Evolutionary conservation across 176 grass and related monocot species (phyloP).

Genomic region (Alopecurus myosuroides): DNA sequence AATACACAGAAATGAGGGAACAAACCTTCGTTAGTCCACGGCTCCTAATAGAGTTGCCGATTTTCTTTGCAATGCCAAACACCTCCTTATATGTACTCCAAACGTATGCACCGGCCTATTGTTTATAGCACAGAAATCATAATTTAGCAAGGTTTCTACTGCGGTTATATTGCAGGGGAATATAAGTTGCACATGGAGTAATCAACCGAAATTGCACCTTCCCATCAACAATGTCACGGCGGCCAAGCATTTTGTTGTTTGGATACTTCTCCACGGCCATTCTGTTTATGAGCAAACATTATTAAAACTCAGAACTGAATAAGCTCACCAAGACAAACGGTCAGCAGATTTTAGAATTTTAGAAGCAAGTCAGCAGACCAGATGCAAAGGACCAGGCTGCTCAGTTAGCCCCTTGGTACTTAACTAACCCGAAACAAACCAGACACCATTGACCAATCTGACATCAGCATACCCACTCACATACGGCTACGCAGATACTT

Average conservation of each 20-base stretch:
- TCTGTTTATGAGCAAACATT: conserved; percentile 18
- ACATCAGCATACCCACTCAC: conserved; percentile 18
- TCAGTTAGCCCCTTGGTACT: not conserved
- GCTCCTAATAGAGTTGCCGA: conserved; percentile 68
- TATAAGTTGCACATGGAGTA: not conserved
- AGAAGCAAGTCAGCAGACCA: not conserved
- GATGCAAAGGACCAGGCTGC: not conserved
- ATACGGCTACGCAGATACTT: not conserved
- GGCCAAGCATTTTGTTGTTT: conserved; percentile 74
- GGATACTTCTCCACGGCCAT: conserved; percentile 66
- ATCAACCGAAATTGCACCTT: conserved; percentile 40
- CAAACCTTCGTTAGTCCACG: conserved; percentile 61
- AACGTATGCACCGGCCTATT: conserved; percentile 62
- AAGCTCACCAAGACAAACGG: conserved; percentile 1
- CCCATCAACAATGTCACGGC: conserved; percentile 54
- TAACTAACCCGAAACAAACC: not conserved
- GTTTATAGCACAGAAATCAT: conserved; percentile 3
- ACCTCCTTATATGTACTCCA: conserved; percentile 80
- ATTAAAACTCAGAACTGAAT: not conserved
- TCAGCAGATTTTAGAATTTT: not conserved
- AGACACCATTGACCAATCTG: conserved; percentile 2
- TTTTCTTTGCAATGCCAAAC: conserved; percentile 46
- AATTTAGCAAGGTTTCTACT: not conserved
- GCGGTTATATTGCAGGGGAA: not conserved
- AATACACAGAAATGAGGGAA: not conserved